A percentile compares a stretch with the other conserved stretches of the same genome.
Conservation (phyloP, 2,329 filamentous ascomycete genomes). For the Xylariaceae sp. region DNA sequence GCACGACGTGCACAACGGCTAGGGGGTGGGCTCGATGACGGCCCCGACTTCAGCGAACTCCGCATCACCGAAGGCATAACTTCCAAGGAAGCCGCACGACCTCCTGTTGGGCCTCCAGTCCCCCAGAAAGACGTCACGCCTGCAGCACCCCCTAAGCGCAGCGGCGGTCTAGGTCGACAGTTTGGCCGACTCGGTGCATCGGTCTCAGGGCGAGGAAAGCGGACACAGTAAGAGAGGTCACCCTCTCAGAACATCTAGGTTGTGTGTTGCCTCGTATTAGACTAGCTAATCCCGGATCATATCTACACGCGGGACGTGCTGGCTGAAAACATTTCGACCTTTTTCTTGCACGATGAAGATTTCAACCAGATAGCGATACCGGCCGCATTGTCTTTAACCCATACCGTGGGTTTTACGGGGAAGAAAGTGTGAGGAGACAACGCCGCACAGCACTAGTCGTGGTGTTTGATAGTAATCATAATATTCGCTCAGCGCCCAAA, state of each 20-base stretch:
- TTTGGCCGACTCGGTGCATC: conserved; percentile 69
- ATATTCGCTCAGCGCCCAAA: background rate
- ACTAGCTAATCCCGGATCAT: too few species aligned
- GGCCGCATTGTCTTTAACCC: conserved; percentile 3
- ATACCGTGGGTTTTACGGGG: background rate
- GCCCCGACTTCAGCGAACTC: conserved; percentile 37
- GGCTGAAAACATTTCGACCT: too few species aligned
- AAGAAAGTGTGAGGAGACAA: conserved; percentile 11
- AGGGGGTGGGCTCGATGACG: conserved; percentile 45
- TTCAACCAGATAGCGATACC: background rate
- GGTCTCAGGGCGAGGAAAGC: conserved; percentile 59
- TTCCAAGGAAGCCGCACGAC: conserved; percentile 33
- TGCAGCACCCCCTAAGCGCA: conserved; percentile 51
- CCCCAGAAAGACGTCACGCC: conserved; percentile 47
- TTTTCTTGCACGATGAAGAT: too few species aligned
- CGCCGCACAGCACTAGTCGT: conserved; percentile 8
- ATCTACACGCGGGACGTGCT: too few species aligned
- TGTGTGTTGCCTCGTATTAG: too few species aligned
- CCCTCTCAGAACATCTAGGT: too few species aligned
- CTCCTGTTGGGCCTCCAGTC: conserved; percentile 33
- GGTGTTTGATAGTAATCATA: conserved; percentile 14
- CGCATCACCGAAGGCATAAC: conserved; percentile 35
- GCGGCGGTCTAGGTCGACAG: conserved; percentile 61
- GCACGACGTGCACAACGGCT: conserved; percentile 66
- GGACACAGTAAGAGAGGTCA: conserved; percentile 33